Percentiles rank a stretch among this genome's conserved stretches.
Conservation (phyloP, 768 basidiomycete genomes). For the Podaxis sp. region DNA sequence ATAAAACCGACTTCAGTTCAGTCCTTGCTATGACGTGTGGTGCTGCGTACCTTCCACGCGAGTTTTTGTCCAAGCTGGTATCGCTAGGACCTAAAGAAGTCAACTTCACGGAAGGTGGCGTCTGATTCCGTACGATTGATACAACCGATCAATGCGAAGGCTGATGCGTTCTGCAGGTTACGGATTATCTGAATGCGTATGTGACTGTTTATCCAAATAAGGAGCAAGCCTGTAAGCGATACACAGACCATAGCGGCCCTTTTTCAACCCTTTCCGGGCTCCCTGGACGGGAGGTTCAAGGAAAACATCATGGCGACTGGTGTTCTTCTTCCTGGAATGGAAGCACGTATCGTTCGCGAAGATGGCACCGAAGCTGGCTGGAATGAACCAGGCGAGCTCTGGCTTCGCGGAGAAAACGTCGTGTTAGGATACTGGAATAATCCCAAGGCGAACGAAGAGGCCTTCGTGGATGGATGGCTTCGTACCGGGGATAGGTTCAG, state of each 20-base stretch:
- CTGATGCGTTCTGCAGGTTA: slow-evolving; percentile 44
- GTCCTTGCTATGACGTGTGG: slow-evolving; percentile 46
- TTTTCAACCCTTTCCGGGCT: slow-evolving; percentile 41
- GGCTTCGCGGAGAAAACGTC: slow-evolving; percentile 53
- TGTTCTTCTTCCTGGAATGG: slow-evolving; percentile 59
- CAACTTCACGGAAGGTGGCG: slow-evolving; percentile 44
- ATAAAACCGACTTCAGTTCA: slow-evolving; percentile 52
- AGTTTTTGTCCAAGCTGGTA: slow-evolving; percentile 42
- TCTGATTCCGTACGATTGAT: no score
- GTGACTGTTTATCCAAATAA: slow-evolving; percentile 23
- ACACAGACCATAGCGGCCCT: slow-evolving; percentile 55
- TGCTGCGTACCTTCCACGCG: slow-evolving; percentile 65
- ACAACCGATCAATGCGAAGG: neutral
- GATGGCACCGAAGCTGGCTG: slow-evolving; percentile 53
- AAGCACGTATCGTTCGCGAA: slow-evolving; percentile 57
- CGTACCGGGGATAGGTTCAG: slow-evolving; percentile 70
- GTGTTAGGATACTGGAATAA: slow-evolving; percentile 74
- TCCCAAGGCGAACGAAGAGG: slow-evolving; percentile 58
- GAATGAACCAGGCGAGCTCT: slow-evolving; percentile 67
- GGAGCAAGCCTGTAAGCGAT: neutral
- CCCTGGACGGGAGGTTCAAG: slow-evolving; percentile 41
- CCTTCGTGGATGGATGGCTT: slow-evolving; percentile 74
- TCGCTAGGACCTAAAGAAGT: slow-evolving; percentile 33
- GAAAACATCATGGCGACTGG: slow-evolving; percentile 47
- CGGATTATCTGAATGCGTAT: slow-evolving; percentile 67